Conservation (phyloP, 1,284 basidiomycete genomes). For the Fomes fomentarius region DNA sequence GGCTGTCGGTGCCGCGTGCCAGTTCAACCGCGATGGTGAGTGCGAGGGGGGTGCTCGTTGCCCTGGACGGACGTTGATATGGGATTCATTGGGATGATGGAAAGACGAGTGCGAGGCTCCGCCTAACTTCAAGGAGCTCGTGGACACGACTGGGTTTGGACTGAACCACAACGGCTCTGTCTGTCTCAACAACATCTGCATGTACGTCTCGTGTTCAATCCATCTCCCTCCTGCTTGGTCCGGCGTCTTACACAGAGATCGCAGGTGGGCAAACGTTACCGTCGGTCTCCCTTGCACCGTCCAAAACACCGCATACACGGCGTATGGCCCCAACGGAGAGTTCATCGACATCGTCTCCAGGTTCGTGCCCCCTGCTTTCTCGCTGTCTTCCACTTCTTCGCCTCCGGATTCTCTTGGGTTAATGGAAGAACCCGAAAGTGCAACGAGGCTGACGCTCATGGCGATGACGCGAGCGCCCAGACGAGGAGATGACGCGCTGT, state of each 20-base stretch:
- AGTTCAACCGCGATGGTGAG: constrained; percentile 87
- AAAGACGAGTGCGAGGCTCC: constrained; percentile 78
- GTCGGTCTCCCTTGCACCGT: constrained; percentile 65
- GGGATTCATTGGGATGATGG: constrained; percentile 47
- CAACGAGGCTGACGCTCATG: too few species aligned
- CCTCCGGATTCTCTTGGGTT: neutral
- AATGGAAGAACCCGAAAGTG: neutral
- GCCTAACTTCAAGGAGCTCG: constrained; percentile 63
- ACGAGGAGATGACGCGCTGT: too few species aligned
- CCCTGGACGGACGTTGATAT: neutral
- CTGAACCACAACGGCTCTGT: constrained; percentile 82
- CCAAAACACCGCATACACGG: constrained; percentile 81
- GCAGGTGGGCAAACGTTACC: constrained; percentile 77
- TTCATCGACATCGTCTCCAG: constrained; percentile 81
- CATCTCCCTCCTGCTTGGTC: neutral
- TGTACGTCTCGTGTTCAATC: constrained; percentile 50
- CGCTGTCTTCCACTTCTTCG: neutral
- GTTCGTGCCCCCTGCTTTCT: constrained; percentile 42
- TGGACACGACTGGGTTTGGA: constrained; percentile 57
- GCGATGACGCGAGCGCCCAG: neutral
- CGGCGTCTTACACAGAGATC: neutral
- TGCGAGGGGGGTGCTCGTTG: too few species aligned
- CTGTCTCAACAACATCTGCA: constrained; percentile 81
- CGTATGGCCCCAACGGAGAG: constrained; percentile 58
- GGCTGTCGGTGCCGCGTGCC: constrained; percentile 70